Evolutionary conservation across 2,329 filamentous ascomycete genomes (phyloP).

Genomic region (Orbilia javanica): DNA sequence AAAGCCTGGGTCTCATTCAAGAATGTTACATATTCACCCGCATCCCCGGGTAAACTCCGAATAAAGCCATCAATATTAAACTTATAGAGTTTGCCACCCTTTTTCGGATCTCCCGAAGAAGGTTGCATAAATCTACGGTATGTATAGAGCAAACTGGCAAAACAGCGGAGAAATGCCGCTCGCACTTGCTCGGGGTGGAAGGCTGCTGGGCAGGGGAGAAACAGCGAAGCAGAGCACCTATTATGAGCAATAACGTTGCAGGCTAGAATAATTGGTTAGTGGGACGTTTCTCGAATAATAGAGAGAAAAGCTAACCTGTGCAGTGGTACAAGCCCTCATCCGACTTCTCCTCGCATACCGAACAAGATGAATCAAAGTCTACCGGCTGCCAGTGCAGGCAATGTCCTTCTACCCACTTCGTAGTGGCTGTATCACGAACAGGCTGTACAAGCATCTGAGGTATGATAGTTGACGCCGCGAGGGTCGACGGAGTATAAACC

Average conservation of each 20-base stretch:
- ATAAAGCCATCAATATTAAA: slow-evolving; percentile 78
- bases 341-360: slow-evolving; percentile 81
- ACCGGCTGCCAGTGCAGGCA: slow-evolving; percentile 76
- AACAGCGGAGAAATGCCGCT: slow-evolving; percentile 77
- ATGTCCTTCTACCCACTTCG: slow-evolving; percentile 86
- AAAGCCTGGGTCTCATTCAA: slow-evolving; percentile 78
- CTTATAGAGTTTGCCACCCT: slow-evolving; percentile 73
- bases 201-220: slow-evolving; percentile 75
- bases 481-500: slow-evolving; percentile 85
- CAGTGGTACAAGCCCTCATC: slow-evolving; percentile 82
- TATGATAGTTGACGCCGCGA: slow-evolving; percentile 88
- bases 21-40: slow-evolving; percentile 74
- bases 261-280: slow-evolving; percentile 43
- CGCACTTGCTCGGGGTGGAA: slow-evolving; percentile 77
- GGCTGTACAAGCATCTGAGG: slow-evolving; percentile 84
- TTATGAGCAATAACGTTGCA: slow-evolving; percentile 71
- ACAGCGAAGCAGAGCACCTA: slow-evolving; percentile 73
- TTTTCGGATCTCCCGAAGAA: slow-evolving; percentile 73
- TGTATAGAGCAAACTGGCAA: slow-evolving; percentile 77
- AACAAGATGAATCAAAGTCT: slow-evolving; percentile 75
- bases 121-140: slow-evolving; percentile 75
- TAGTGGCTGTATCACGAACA: slow-evolving; percentile 81
- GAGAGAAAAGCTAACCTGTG: slow-evolving; percentile 66
- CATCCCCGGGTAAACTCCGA: slow-evolving; percentile 74
- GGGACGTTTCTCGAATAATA: not conserved